Evolutionary conservation across 139 green algal genomes (phyloP), one percentile per base, ranked within the genome.

Genomic region (Asterochloris erici): DNA sequence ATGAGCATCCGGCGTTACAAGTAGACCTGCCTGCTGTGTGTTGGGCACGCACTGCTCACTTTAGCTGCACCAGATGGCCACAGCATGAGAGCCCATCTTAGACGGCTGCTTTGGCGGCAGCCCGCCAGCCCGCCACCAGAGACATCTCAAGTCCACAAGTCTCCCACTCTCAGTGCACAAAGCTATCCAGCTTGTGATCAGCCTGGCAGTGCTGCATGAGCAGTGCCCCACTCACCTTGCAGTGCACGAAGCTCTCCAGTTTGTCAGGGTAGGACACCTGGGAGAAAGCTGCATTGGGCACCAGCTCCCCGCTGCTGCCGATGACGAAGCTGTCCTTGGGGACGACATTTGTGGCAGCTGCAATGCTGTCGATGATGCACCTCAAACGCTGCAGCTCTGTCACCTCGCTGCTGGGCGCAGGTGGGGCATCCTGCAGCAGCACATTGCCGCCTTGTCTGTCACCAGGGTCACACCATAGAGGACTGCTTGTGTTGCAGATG

Each of bases 261-360:
- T 95, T 94, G 71, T 95, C 93, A 63, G 93, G 93, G 86, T 92
- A 93, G 12, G 82, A 26, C 15, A 92, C 64, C 14, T 89, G 89
- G 13, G 84, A 69, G 75, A 95, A 96, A 14, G 90, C 71, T 29
- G 82, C 80, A 84, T 94, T 93, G 75, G 83, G 54, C 29, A 94
- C 88, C 23, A 95, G 81, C 27, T 88, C 83, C 82, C 89, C 90
- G 60, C 86, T 79, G 60, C 90, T 91, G 76, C 92, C 89, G 11
- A 88, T 62, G 28, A 91, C 83, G 54, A 84, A 74, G 14, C 81
- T 89, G 71, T 85, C 82, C 88, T 94, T 82, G 54, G 85, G 87
- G 0, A 86, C 79, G 24, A 89, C 74, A 61, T n/a, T 63, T 10
- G 84, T 88, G 12, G 38, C 77, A 62, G 54, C 70, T 29, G 24